Conservation (phyloP, 345 rosid species). For the Ailanthus altissimus region DNA sequence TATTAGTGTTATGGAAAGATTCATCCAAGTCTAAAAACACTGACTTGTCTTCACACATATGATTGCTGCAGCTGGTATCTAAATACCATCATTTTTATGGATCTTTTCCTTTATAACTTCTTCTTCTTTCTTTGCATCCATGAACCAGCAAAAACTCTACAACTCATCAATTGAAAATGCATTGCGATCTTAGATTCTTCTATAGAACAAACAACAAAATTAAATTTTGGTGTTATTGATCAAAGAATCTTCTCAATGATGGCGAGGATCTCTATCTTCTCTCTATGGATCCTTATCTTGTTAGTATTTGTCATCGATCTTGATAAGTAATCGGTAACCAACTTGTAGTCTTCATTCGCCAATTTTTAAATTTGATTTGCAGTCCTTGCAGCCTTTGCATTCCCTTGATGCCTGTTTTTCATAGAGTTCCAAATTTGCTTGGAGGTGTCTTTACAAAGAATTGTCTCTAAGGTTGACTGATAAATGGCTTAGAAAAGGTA, state of each 20-base stretch:
- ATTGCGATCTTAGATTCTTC: too few relatives aligned
- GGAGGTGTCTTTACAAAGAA: background rate
- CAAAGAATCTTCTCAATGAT: too few relatives aligned
- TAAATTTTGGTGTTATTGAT: too few relatives aligned
- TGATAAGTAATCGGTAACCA: too few relatives aligned
- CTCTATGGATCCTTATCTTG: too few relatives aligned
- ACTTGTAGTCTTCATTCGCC: background rate
- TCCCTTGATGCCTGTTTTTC: background rate
- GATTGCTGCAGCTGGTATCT: background rate
- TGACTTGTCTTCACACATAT: background rate
- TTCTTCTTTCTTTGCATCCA: conserved; percentile 9
- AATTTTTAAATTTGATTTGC: background rate
- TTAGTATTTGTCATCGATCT: too few relatives aligned
- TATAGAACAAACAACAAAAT: too few relatives aligned
- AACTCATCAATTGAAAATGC: too few relatives aligned
- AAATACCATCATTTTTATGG: conserved; percentile 2
- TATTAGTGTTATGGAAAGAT: too few relatives aligned
- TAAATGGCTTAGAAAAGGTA: background rate
- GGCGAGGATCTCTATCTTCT: too few relatives aligned
- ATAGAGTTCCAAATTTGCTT: background rate
- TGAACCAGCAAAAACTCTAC: too few relatives aligned
- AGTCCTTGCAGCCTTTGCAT: background rate
- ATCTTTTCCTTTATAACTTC: background rate
- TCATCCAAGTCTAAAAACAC: background rate
- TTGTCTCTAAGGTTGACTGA: background rate